Evolutionary conservation across 2,329 filamentous ascomycete species (phyloP).

Genomic region (Raffaelea albimanens): DNA sequence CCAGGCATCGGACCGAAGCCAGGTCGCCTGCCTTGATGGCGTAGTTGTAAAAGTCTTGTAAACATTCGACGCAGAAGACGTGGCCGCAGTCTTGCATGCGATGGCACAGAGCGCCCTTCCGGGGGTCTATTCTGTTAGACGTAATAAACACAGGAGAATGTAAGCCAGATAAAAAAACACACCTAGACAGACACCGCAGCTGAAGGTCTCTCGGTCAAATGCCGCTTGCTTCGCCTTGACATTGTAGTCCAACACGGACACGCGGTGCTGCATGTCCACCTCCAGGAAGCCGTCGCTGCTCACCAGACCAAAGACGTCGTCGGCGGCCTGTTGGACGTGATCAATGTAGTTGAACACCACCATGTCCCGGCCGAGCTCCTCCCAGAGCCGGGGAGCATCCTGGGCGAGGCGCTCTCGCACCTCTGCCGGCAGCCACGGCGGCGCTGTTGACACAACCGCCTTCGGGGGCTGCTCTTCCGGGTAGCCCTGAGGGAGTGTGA

Average conservation of each 20-base stretch:
- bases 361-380: constrained; percentile 49
- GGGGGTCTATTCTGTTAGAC: constrained; percentile 93
- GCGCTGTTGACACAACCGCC: constrained; percentile 41
- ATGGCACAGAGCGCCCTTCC: constrained; percentile 77
- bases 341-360: constrained; percentile 57
- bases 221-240: constrained; percentile 61
- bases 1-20: constrained; percentile 66
- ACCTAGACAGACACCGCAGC: constrained; percentile 77
- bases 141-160: background rate
- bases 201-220: constrained; percentile 78
- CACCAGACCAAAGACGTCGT: constrained; percentile 51
- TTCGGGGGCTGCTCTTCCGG: constrained; percentile 42
- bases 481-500: constrained; percentile 49
- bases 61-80: constrained; percentile 81
- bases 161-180: constrained; percentile 5
- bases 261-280: constrained; percentile 50
- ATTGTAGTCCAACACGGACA: constrained; percentile 69
- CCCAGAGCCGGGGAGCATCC: constrained; percentile 47
- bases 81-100: constrained; percentile 75
- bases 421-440: constrained; percentile 45
- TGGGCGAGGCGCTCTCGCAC: constrained; percentile 40
- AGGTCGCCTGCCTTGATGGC: constrained; percentile 83
- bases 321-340: constrained; percentile 50
- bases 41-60: constrained; percentile 82
- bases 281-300: constrained; percentile 37